Base-by-base conservation (phyloP, 768 basidiomycete genomes). In the Boletus coccyginus region DNA sequence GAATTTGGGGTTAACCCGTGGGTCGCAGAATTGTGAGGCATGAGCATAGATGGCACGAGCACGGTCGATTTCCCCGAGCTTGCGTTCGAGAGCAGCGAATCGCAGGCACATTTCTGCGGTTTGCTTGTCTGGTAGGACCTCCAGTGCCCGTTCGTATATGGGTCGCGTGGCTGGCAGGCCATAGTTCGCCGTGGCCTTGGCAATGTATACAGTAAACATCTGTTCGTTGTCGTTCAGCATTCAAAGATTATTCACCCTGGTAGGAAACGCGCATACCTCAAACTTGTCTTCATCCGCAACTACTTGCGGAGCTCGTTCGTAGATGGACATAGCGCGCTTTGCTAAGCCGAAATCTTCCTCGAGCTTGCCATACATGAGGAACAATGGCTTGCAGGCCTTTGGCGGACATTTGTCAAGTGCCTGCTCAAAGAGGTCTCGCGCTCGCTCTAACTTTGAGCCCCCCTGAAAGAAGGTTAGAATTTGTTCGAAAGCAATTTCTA, bases 1-100 rank as follows among this genome's bases (percentile, higher is more conserved):
- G 80, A 98, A 98, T 57, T 87, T 85, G 36, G 94, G 88, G 68
- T 90, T 85, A 59, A 90, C 83, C 17, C 96, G 84, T 13, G 96
- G 96, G 69, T 98, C 96, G 72, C 96, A 99, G 81, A 99, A 98
- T 67, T 99, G 97, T 19, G 92, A 94, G 0, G 97, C 96, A 68
- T 98, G 96, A 2, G 94, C 96, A 63, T 96, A 98, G 62, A 98
- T 90, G 2, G 94, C 90, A 47, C 97, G 86, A 13, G 97, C 97
- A 27, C 97, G 83, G 75, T 99, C 97, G 72, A 99, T 98, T 77
- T 99, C 97, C 52, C 97, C 97, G 36, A 99, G 85, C 71, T 99
- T 99, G 63, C 96, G 88, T 72, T 99, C 97, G 65, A 99, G 84
- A 35, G 85, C 83, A 5, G 97, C 96, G 71, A 98, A 99, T 44